Percentiles rank a stretch among this genome's conserved stretches.
Conservation (phyloP, 2,329 filamentous ascomycete genomes). For the Penicillium italicum region DNA sequence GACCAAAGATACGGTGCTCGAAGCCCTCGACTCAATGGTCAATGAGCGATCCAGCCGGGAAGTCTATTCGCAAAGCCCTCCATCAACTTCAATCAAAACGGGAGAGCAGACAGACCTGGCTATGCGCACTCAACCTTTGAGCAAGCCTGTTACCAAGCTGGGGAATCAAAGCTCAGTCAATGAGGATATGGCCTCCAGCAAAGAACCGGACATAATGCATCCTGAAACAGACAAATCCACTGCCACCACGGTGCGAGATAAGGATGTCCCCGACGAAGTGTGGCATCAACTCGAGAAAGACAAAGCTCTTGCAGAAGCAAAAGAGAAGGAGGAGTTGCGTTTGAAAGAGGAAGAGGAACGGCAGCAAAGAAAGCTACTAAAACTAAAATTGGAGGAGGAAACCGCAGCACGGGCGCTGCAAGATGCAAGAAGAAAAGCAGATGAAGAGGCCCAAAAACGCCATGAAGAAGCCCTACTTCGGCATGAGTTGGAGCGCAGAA, state of each 20-base stretch:
- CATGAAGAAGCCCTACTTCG: conserved; percentile 27
- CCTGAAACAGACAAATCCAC: neutral
- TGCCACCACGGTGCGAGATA: conserved; percentile 14
- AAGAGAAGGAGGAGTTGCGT: neutral
- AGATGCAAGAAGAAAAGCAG: neutral
- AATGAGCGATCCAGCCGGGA: conserved; percentile 11
- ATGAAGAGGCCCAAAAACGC: conserved; percentile 25
- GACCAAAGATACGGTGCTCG: conserved; percentile 8
- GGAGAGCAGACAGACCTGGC: neutral
- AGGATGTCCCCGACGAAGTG: conserved; percentile 22
- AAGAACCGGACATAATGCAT: neutral
- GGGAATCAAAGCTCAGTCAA: neutral
- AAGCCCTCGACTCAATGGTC: conserved; percentile 16
- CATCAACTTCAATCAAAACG: neutral
- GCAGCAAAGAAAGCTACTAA: neutral
- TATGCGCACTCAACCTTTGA: neutral
- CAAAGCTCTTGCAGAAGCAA: neutral
- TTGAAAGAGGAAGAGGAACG: neutral
- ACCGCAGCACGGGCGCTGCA: neutral
- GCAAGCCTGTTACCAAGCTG: neutral
- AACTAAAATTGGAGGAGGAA: neutral
- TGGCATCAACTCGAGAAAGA: conserved; percentile 24
- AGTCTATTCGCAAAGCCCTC: neutral
- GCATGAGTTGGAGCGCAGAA: conserved; percentile 25
- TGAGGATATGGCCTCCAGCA: neutral